phyloP scores from a whole-genome alignment of 2,329 filamentous ascomycete genomes.

The Arthrobotrys pseudoclavata region DNA sequence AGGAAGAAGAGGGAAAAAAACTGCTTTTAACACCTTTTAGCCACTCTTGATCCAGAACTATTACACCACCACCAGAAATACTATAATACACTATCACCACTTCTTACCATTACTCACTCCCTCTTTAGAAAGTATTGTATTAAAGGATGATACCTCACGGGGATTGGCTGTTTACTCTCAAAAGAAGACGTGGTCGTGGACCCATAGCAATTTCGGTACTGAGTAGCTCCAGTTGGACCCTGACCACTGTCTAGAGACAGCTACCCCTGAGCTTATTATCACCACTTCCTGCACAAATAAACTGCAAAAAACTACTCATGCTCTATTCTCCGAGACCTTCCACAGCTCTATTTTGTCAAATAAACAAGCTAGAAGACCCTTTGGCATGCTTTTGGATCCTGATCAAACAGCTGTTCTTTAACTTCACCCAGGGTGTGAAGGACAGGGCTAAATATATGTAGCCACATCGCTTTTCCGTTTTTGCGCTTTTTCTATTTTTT shows the following conservation, averaged over 20 bases:
- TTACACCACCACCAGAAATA: background rate
- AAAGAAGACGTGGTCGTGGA: conserved; percentile 4
- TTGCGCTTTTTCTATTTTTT: conserved; percentile 8
- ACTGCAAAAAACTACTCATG: background rate
- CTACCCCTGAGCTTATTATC: conserved; percentile 42
- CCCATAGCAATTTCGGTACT: conserved; percentile 24
- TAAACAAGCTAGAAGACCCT: background rate
- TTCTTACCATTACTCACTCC: background rate
- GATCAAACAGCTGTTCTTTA: background rate
- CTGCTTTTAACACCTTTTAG: conserved; percentile 14
- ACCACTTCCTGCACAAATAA: background rate
- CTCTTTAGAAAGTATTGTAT: too few species aligned
- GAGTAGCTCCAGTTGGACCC: background rate
- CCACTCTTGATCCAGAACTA: background rate
- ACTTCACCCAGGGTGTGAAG: background rate
- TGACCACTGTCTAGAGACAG: background rate
- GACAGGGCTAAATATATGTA: conserved; percentile 37
- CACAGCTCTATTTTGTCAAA: background rate
- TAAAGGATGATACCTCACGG: too few species aligned
- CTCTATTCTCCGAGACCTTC: background rate
- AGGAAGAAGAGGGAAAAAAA: conserved; percentile 11
- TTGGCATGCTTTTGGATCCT: conserved; percentile 8
- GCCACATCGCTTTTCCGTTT: conserved; percentile 24
- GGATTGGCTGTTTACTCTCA: background rate
- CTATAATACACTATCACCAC: background rate